Percentiles rank a stretch among this genome's conserved stretches.
phyloP scores from a whole-genome alignment of 2,329 filamentous ascomycete species.

The Talaromyces rugulosus region DNA sequence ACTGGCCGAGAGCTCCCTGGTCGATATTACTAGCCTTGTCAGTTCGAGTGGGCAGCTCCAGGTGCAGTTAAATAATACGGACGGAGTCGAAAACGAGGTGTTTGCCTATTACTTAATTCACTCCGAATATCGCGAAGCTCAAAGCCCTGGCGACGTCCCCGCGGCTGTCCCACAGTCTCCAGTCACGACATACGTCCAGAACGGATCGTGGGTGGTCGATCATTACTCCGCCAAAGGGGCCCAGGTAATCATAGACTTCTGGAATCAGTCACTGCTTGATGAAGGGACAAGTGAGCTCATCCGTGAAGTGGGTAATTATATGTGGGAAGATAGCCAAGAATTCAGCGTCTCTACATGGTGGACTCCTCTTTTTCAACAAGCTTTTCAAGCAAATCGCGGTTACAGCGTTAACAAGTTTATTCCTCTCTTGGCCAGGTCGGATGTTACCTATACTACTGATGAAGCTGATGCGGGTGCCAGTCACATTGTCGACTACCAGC shows the following conservation, averaged over 20 bases:
- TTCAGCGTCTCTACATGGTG: constrained; percentile 31
- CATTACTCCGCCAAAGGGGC: constrained; percentile 36
- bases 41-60: neutral
- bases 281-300: constrained; percentile 25
- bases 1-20: neutral
- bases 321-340: constrained; percentile 28
- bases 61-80: neutral
- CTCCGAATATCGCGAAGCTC: constrained; percentile 24
- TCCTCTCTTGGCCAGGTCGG: constrained; percentile 28
- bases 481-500: constrained; percentile 21
- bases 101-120: constrained; percentile 29
- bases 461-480: constrained; percentile 17
- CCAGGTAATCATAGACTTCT: constrained; percentile 28
- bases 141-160: constrained; percentile 22
- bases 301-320: constrained; percentile 28
- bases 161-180: constrained; percentile 17
- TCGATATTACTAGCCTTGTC: neutral
- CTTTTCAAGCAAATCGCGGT: constrained; percentile 28
- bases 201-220: constrained; percentile 31
- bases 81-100: constrained; percentile 19
- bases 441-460: constrained; percentile 17
- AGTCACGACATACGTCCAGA: constrained; percentile 19
- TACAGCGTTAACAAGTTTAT: constrained; percentile 32
- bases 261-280: constrained; percentile 32
- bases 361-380: constrained; percentile 27